phyloP scores from a whole-genome alignment of 2,329 filamentous ascomycete genomes.

The Coccinonectria pachysandricola region DNA sequence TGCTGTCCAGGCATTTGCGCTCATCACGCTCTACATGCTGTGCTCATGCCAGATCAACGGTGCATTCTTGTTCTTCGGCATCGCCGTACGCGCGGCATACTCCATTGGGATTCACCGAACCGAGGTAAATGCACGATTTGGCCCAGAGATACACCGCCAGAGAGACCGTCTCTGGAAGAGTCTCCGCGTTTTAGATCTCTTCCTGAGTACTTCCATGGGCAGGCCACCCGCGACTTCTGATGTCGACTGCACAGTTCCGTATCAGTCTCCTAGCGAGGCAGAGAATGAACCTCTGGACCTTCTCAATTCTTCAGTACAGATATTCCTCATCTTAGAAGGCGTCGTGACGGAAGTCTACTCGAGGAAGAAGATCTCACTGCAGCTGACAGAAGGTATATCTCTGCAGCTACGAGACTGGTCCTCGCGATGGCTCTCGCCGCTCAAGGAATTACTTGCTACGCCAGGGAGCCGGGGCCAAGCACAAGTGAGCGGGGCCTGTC shows the following conservation, averaged over 20 bases:
- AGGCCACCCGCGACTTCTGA: constrained; percentile 43
- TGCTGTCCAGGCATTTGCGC: constrained; percentile 39
- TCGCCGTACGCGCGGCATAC: constrained; percentile 41
- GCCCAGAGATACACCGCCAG: constrained; percentile 29
- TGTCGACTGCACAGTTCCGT: constrained; percentile 43
- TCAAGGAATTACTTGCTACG: constrained; percentile 29
- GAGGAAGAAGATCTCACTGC: constrained; percentile 40
- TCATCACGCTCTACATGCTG: constrained; percentile 44
- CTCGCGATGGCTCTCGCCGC: constrained; percentile 32
- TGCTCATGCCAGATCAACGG: constrained; percentile 45
- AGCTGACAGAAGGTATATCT: constrained; percentile 43
- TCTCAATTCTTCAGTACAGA: constrained; percentile 41
- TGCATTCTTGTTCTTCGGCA: constrained; percentile 43
- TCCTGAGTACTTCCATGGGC: constrained; percentile 43
- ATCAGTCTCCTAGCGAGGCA: constrained; percentile 25
- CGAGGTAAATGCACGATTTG: constrained; percentile 44
- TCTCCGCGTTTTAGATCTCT: constrained; percentile 40
- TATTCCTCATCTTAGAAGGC: constrained; percentile 39
- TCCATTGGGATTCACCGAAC: constrained; percentile 43
- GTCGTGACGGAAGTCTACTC: constrained; percentile 44
- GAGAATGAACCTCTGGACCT: constrained; percentile 33
- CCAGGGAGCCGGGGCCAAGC: constrained; percentile 13
- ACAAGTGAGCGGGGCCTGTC: constrained; percentile 36
- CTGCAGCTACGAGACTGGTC: constrained; percentile 43
- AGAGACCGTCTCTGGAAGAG: constrained; percentile 45